Conservation (phyloP, 108 stramenopile genomes). For the Chaetoceros muelleri region DNA sequence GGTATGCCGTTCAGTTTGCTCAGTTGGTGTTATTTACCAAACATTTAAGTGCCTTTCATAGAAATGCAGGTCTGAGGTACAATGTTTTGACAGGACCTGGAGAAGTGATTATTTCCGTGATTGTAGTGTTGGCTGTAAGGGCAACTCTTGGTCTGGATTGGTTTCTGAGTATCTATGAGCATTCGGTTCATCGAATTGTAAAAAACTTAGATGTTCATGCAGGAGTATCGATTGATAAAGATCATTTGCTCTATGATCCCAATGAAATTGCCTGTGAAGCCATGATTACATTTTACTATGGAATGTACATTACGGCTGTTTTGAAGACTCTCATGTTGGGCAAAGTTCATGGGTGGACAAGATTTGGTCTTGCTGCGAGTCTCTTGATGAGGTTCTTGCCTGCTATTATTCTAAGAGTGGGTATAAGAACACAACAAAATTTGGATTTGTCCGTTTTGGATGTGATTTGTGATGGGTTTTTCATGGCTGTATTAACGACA, state of each 20-base stretch:
- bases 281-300: slow-evolving; percentile 46
- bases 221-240: slow-evolving; percentile 25
- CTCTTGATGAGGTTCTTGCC: slow-evolving; percentile 70
- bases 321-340: slow-evolving; percentile 46
- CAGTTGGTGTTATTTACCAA: slow-evolving; percentile 79
- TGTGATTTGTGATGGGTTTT: slow-evolving; percentile 78
- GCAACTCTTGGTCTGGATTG: slow-evolving; percentile 70
- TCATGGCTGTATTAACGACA: slow-evolving; percentile 74
- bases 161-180: slow-evolving; percentile 44
- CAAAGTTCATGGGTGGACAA: slow-evolving; percentile 63
- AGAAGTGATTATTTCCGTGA: slow-evolving; percentile 57
- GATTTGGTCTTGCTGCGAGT: slow-evolving; percentile 64
- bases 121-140: slow-evolving; percentile 46
- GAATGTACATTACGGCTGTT: slow-evolving; percentile 50
- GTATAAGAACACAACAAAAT: slow-evolving; percentile 19
- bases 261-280: slow-evolving; percentile 36
- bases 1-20: slow-evolving; percentile 80
- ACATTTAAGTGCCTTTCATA: slow-evolving; percentile 76
- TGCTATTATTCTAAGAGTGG: slow-evolving; percentile 51
- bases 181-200: slow-evolving; percentile 33
- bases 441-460: slow-evolving; percentile 28
- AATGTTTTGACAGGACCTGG: slow-evolving; percentile 80
- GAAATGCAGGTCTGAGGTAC: slow-evolving; percentile 77
- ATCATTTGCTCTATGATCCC: slow-evolving; percentile 34
- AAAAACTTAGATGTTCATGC: neutral